Base-by-base conservation (phyloP, 2,329 filamentous ascomycete genomes). In the Colletotrichum viniferum region DNA sequence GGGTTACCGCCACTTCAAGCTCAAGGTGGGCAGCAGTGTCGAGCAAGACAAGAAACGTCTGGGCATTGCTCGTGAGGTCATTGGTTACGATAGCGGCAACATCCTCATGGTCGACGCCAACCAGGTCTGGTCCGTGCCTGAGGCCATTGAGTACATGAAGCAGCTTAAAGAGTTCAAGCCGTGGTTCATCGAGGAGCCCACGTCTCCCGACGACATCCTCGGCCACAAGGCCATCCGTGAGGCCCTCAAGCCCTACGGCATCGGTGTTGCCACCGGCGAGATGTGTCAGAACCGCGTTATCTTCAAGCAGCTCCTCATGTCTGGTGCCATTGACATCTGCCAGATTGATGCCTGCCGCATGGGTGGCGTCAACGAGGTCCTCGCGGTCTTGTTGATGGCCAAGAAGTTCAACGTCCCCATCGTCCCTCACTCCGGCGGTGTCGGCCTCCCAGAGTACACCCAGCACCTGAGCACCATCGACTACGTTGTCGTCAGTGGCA, bases 171-270 rank as follows among this genome's bases (percentile, higher is more conserved):
- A 96, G 80, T 98, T 96, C 87, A 94, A 94, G 88, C 94, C 94
- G 32, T 97, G 95, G 94, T 98, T 98, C 87, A 98, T 98, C 82
- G 96, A 98, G 87, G 96, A 98, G 89, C 96, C 96, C 3, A 98
- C 96, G 16, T 95, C 93, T 26, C 96, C 96, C 14, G 96, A 98
- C 81, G 96, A 98, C 83, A 92, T 98, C 74, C 92, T 97, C 71
- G 96, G 96, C 74, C 96, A 98, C 89, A 95, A 94, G 82, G 93
- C 94, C 5, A 92, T 98, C 80, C 92, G 94, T 67, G 93, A 96
- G 77, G 95, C 95, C 5, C 92, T 98, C 13, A 90, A 90, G 80
- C 92, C 94, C 0, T 88, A 92, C 81, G 91, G 91, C 73, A 95
- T 98, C 80, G 95, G 95, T 74, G 96, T 98, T 7, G 96, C 96